Evolutionary conservation across 2,329 filamentous ascomycete genomes (phyloP).

Genomic region (Cercospora sp.): DNA sequence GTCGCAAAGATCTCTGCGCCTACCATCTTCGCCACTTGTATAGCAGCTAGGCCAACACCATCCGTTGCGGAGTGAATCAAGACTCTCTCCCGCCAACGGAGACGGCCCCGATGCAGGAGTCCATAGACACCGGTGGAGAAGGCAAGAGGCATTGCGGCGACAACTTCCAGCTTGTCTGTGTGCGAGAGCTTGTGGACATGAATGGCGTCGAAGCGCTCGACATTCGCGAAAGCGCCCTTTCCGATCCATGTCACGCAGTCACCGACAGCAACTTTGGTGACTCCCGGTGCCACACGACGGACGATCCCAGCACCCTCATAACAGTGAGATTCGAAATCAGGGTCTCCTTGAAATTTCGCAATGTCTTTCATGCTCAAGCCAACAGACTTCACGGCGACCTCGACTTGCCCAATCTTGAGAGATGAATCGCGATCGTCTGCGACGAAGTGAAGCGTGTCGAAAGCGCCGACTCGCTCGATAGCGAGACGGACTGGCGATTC

Average conservation of each 20-base stretch:
- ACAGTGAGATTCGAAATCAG: not conserved
- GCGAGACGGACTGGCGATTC: not conserved
- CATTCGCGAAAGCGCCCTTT: constrained; percentile 22
- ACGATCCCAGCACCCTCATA: constrained; percentile 34
- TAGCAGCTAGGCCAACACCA: constrained; percentile 32
- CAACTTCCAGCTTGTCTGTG: not conserved
- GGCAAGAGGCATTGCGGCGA: not conserved
- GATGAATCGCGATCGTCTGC: not conserved
- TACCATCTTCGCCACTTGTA: constrained; percentile 29
- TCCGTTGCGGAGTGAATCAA: constrained; percentile 36
- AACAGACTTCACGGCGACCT: not conserved
- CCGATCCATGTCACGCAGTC: constrained; percentile 26
- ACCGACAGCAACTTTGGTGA: constrained; percentile 31
- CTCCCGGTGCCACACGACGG: constrained; percentile 32
- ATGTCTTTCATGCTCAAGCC: not conserved
- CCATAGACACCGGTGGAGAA: not conserved
- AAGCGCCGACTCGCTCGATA: not conserved
- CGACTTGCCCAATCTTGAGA: not conserved
- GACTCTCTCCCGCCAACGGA: constrained; percentile 33
- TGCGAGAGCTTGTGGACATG: not conserved
- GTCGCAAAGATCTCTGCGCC: constrained; percentile 36
- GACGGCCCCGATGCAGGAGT: constrained; percentile 12
- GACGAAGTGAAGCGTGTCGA: not conserved
- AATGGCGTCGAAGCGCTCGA: not conserved
- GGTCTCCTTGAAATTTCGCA: not conserved